phyloP scores from a whole-genome alignment of 2,329 filamentous ascomycete species.

The Akanthomyces dipterigenus region DNA sequence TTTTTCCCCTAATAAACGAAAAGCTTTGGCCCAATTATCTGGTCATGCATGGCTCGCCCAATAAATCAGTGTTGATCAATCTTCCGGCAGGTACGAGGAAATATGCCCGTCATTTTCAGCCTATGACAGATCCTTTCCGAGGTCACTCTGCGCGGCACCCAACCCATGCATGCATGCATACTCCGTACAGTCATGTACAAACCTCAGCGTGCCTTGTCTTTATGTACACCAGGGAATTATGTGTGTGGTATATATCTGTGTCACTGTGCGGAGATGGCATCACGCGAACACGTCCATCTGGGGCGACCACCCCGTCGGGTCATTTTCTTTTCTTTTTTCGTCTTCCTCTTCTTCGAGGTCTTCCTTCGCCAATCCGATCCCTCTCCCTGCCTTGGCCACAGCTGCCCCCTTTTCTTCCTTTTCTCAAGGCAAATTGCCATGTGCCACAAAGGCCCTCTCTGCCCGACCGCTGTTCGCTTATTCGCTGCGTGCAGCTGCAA shows the following conservation, averaged over 20 bases:
- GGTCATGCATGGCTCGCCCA: not conserved
- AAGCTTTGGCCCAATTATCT: not conserved
- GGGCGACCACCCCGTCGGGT: not conserved
- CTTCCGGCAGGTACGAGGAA: not conserved
- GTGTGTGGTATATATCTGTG: too few species aligned
- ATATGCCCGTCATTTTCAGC: not conserved
- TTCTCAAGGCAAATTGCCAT: not conserved
- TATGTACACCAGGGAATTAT: too few species aligned
- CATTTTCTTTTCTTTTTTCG: not conserved
- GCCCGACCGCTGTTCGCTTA: not conserved
- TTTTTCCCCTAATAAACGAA: too few species aligned
- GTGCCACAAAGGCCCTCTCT: not conserved
- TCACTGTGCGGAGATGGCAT: not conserved
- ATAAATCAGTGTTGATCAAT: not conserved
- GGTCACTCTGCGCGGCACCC: not conserved
- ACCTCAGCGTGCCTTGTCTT: too few species aligned
- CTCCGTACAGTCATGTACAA: not conserved
- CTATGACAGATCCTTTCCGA: not conserved
- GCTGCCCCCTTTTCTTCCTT: not conserved
- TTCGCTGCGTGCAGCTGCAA: not conserved
- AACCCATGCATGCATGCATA: not conserved
- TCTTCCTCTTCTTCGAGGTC: not conserved
- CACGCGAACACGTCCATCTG: not conserved
- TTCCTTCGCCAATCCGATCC: not conserved
- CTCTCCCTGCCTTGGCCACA: not conserved